Evolutionary conservation across 2,329 filamentous ascomycete genomes (phyloP).

Genomic region (Aschersonia sp.): DNA sequence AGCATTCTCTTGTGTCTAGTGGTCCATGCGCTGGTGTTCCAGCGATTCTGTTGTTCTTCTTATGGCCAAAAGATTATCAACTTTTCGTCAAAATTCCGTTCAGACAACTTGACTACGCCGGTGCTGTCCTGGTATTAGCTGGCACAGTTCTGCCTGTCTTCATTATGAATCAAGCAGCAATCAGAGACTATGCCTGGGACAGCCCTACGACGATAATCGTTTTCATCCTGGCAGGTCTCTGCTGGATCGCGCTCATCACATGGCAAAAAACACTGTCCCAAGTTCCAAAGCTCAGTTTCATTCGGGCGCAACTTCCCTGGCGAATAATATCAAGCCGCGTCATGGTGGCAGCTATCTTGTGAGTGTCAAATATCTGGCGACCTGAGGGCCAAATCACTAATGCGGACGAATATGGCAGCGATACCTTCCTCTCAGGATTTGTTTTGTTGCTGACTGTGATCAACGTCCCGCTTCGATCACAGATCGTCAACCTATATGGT

Average conservation of each 20-base stretch:
- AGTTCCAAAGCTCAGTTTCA: constrained; percentile 4
- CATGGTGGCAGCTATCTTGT: constrained; percentile 7
- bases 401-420: background rate
- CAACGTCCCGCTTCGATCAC: constrained; percentile 10
- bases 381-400: background rate
- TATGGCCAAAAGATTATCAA: constrained; percentile 33
- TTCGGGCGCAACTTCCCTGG: constrained; percentile 8
- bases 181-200: constrained; percentile 9
- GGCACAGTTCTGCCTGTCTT: constrained; percentile 10
- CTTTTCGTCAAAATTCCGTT: constrained; percentile 23
- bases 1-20: constrained; percentile 13
- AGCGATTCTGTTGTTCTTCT: constrained; percentile 27
- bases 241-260: constrained; percentile 7
- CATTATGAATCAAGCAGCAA: constrained; percentile 9
- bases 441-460: constrained; percentile 8
- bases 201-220: constrained; percentile 8
- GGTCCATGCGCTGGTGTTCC: constrained; percentile 33
- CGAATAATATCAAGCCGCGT: constrained; percentile 8
- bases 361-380: background rate
- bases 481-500: constrained; percentile 10
- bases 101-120: constrained; percentile 36
- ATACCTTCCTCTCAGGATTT: constrained; percentile 9
- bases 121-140: constrained; percentile 20
- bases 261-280: constrained; percentile 7
- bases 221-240: constrained; percentile 6